Evolutionary conservation across 2,329 filamentous ascomycete species (phyloP), one percentile per base, ranked within the genome.

Genomic region (Aspergillus sp.): DNA sequence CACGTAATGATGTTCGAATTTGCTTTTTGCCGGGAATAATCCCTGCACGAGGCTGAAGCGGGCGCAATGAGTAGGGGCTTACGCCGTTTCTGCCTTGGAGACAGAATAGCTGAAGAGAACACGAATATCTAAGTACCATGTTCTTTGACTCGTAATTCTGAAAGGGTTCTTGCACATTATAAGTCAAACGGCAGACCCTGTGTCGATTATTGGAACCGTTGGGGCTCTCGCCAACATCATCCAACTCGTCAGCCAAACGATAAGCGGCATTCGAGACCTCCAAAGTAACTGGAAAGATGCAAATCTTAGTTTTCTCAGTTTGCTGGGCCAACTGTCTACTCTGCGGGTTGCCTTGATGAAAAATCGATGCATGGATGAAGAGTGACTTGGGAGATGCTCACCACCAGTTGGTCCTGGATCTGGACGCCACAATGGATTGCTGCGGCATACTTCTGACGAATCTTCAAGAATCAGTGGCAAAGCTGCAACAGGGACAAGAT

Each of bases 281-380:
- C 50, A 23, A 37, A 53, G 50, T 45, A 40, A 53, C 12, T 53
- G 50, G 50, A 45, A 45, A 5, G 40, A 53, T 53, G 50, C 50
- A 2, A 27, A 53, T 12, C 40, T 53, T 23, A 21, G 8, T 2
- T 45, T 53, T 15, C 40, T 53, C 14, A 45, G 50, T 6, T 2
- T 53, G 6, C 35, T 35, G 1, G 39, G 50, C 3, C 50, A 53
- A 6, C 41, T 53, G n/a, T 53, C 50, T 5, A n/a, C 50, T 11
- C 11, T 53, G 14, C 40, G 50, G 6, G 39, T 45, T 12, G 50
- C 50, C 7, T 37, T 53, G 31, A 23, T 40, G 5, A 53, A 53
- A 53, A 17, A 53, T 53, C 3, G 50, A 53, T 2, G 40, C 35
- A 45, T 53, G 50, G 50, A 45, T 53, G 50, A n/a, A 12, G 7